A percentile compares a stretch with the other conserved stretches of the same genome.
These are phyloP conservation scores for Camillea tinctor DNA, from an alignment of 2,329 filamentous ascomycete genomes.

Conservation along the genomic window DNA sequence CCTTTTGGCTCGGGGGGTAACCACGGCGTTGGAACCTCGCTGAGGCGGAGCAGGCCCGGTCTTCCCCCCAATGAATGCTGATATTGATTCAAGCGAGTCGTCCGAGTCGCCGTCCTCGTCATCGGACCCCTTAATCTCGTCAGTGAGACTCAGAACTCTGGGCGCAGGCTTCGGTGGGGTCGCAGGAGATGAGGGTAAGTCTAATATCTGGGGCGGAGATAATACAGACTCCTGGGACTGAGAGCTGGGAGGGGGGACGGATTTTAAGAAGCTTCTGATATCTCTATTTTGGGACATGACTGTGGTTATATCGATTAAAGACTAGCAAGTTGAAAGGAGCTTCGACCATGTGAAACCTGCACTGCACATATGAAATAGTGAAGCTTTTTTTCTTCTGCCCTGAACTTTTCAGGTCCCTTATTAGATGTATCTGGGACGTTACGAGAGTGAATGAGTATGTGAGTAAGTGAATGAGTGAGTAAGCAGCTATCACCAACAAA, in stretches of 20 bases:
- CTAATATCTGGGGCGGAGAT: constrained; percentile 12
- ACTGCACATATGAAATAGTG: background rate
- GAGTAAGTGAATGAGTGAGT: too few species aligned
- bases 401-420: background rate
- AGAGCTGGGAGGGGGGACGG: constrained; percentile 13
- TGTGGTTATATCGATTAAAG: background rate
- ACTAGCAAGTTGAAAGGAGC: background rate
- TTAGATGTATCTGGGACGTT: background rate
- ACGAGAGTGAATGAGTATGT: background rate
- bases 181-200: constrained; percentile 27
- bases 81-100: constrained; percentile 52
- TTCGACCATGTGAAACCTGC: background rate
- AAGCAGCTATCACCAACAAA: background rate
- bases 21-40: constrained; percentile 17
- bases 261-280: constrained; percentile 33
- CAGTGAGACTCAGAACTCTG: constrained; percentile 43
- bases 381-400: background rate
- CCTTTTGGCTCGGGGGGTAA: constrained; percentile 50
- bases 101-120: constrained; percentile 65
- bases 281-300: constrained; percentile 27
- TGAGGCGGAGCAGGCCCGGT: constrained; percentile 19
- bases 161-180: constrained; percentile 28
- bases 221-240: constrained; percentile 12
- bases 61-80: constrained; percentile 43
- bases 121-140: constrained; percentile 69